Percentiles rank a stretch among this genome's conserved stretches.
phyloP scores from a whole-genome alignment of 106 monocot species.

The Triglochin maritima region DNA sequence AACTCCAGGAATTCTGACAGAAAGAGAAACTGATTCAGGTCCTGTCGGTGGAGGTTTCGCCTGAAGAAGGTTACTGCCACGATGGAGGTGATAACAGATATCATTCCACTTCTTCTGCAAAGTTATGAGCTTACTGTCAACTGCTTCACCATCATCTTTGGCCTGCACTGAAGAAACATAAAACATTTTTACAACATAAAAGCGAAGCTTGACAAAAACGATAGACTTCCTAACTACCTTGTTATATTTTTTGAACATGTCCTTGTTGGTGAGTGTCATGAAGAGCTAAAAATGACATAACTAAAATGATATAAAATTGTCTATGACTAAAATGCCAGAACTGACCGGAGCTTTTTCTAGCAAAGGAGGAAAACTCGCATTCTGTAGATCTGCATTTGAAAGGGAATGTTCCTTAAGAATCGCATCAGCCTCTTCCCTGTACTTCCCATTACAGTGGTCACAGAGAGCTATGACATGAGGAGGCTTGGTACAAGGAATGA shows the following conservation, averaged over 20 bases:
- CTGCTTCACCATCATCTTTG: conserved; percentile 24
- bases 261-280: not conserved
- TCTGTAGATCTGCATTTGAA: conserved; percentile 18
- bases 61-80: conserved; percentile 5
- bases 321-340: conserved; percentile 19
- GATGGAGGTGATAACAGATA: conserved; percentile 18
- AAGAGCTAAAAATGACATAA: not conserved
- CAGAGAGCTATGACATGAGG: conserved; percentile 29
- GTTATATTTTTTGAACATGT: not conserved
- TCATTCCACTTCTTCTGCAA: conserved; percentile 44
- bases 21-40: conserved; percentile 5
- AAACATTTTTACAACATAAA: conserved; percentile 1
- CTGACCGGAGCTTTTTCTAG: conserved; percentile 13
- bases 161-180: conserved; percentile 35
- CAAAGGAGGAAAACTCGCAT: conserved; percentile 37
- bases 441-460: conserved; percentile 44
- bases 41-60: conserved; percentile 3
- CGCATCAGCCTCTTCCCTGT: conserved; percentile 55
- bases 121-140: conserved; percentile 15
- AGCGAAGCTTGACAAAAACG: not conserved
- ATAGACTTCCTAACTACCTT: not conserved
- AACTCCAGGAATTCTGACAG: conserved; percentile 6
- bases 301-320: conserved; percentile 30
- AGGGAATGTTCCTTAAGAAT: conserved; percentile 31
- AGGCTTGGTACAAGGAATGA: conserved; percentile 20